Base-by-base conservation (phyloP, 441 rosid genomes). In the Viola pubescens region DNA sequence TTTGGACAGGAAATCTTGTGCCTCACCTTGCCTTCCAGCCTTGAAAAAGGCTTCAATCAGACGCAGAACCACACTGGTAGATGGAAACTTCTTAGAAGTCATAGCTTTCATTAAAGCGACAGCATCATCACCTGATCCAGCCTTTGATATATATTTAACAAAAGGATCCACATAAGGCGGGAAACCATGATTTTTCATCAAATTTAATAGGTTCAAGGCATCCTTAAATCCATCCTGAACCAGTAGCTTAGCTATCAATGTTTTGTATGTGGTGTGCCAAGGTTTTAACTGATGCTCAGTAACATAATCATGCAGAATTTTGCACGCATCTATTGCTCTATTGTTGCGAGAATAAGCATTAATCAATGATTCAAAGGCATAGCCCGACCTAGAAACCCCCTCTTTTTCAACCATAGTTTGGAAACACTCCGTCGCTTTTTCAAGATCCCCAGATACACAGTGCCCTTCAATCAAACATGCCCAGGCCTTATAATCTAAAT, bases 131-230 rank as follows among this genome's bases (percentile, higher is more conserved):
- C 81, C 69, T 52, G 78, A 79, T 69, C 95, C 98, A 38, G 70
- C 75, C 74, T 61, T 79, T n/a, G 97, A 90, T 64, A 86, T 69
- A 73, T 83, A 70, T 53, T 68, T 75, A 45, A 90, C 68, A 64
- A 84, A 79, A 8, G 98, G 94, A 58, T 79, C 84, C 52, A 82
- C 13, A 74, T 67, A 77, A 52, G 97, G 96, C 47, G 95, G 96
- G 69, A 72, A 81, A 37, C 96, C 95, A 34, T 84, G 79, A 68
- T 60, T 70, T 72, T 75, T 88, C 98, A 94, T 89, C 70, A 83
- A 62, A 50, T 72, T 72, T 71, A 92, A 55, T 38, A 87, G 75
- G 66, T 59, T 73, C 74, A 88, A 67, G 68, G 95, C 96, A 59
- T 81, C 88, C 52, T 79, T 72, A 70, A 89, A 87, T 52, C 83